Base-by-base conservation (phyloP, 192 early-diverging fungal genomes). In the Coemansia sp. region DNA sequence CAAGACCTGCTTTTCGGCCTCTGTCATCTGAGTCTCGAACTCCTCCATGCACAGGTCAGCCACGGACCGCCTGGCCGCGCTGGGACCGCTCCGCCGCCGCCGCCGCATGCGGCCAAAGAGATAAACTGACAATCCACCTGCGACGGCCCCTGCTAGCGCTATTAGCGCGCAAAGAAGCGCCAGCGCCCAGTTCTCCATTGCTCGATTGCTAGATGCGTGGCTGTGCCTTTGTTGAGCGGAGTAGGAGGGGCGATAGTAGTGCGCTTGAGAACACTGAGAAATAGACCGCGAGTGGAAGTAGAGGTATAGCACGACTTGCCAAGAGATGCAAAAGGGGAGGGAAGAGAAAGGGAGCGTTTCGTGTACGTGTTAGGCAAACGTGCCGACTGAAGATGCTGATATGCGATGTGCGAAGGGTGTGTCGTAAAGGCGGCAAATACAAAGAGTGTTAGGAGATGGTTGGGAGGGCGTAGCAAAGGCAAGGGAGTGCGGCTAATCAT, bases 21-120 rank as follows among this genome's bases (percentile, higher is more conserved):
- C 64, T 0, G 71, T 71, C 64, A 74, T 66, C 20, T 74, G 71
- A 10, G 71, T 67, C 24, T 70, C 68, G 31, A 59, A 63, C 56
- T 78, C 70, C 14, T 73, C 76, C 19, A 39, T 42, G n/a, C 40
- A 20, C 7, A 62, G 29, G 38, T 62, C 60, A 12, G 31, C 19
- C 29, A 35, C 25, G 4, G 65, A 37, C 31, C 22, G 58, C 27
- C 14, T 40, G 11, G 36, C 9, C n/a, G 14, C 19, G 35, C 56
- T 8, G 11, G 56, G 36, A 6, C 35, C 56, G 19, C 3, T 32
- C 11, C 56, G 46, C 12, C 42, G 42, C 37, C 60, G 37, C 11
- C 20, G 20, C 5, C 51, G 37, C 22, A 51, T 35, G 27, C 60
- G 60, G 12, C 29, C 15, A 20, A 41, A 42, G 3, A 62, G 4